Evolutionary conservation across 2,329 filamentous ascomycete species (phyloP), one percentile per base, ranked within the genome.

Genomic region (Xylariaceae sp.): DNA sequence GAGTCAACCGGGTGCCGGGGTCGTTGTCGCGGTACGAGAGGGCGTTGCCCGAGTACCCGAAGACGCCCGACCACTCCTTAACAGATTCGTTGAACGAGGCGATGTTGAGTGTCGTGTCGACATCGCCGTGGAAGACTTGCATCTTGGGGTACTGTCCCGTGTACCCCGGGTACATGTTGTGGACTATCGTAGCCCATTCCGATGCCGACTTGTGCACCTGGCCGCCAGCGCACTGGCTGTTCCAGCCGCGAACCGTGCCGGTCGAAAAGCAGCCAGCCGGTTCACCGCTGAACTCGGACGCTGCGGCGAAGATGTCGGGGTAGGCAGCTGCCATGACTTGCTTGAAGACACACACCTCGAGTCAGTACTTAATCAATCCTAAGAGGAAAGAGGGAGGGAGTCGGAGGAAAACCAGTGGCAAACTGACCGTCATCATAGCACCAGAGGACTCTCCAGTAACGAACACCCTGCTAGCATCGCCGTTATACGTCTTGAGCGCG

Each of bases 81-180:
- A 74, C 68, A 49, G 73, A 73, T 67, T 81, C 78, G 3, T 74
- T 64, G 48, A 78, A 75, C 64, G 80, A 80, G 53, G 69, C 67
- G 24, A 74, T 76, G 8, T 70, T 66, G 3, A 81, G 68, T 0
- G 72, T 76, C 1, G 64, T 64, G 55, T 80, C 77, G 1, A 60
- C 60, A 7, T 70, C 73, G 23, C 77, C 77, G 61, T 80, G 77
- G 65, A 75, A 78, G 44, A 79, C 70, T 59, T 78, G 76, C 71
- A 81, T 76, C 36, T 70, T 71, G 2, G 77, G 77, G 3, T 75
- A 70, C 0, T 68, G 44, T 2, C 77, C 76, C 15, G 59, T 72
- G 55, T 77, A 78, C 10, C 70, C 70, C 0, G 74, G 72, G 52
- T 77, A 73, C 68, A 75, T 76, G 11, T 52, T 51, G 24, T 54